Base-by-base conservation (phyloP, 2,329 filamentous ascomycete genomes). In the Aspergillus aculeatus region DNA sequence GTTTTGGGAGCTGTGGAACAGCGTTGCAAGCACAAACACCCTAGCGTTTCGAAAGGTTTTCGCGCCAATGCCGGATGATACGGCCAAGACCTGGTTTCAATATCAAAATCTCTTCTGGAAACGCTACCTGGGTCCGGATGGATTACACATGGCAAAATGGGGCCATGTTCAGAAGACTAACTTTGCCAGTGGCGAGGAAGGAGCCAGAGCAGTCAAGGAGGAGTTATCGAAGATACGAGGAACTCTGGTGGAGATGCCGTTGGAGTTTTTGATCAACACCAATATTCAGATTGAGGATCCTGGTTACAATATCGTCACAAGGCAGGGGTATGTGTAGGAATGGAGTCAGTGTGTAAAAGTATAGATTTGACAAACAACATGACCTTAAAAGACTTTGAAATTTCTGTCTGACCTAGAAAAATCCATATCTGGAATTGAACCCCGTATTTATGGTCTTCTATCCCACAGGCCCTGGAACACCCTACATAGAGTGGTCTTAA, bases 121-220 rank as follows among this genome's bases (percentile, higher is more conserved):
- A 41, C 86, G 84, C 73, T 88, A 87, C 76, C 76, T 75, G 56
- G 71, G 71, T 26, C 70, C 73, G 1, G 74, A 77, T 47, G 69
- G 71, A 58, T 75, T 49, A 73, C 77, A n/a, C 77, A 79, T 61
- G 78, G 80, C 10, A 75, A 81, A 89, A 70, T 94, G 92, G 77
- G 93, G 93, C 0, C 94, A 97, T 78, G 90, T 96, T 2, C 90
- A 96, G 50, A 86, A 85, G 69, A 88, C 90, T 54, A 86, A 94
- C 69, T 91, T 96, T 74, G 70, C 78, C 1, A 73, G 74, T 26
- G 80, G 80, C 3, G 81, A 84, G 0, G 84, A 88, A 64, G 90
- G 93, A 6, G 86, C 88, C 49, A 79, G 79, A 16, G 87, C 90
- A 73, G 81, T 92, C 60, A 92, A 91, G 78, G 85, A 88, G 54